Percentiles rank a stretch among this genome's conserved stretches.
These are phyloP conservation scores for Triticum urartu DNA, from an alignment of 176 grass and related monocot genomes.

Conservation along the genomic window DNA sequence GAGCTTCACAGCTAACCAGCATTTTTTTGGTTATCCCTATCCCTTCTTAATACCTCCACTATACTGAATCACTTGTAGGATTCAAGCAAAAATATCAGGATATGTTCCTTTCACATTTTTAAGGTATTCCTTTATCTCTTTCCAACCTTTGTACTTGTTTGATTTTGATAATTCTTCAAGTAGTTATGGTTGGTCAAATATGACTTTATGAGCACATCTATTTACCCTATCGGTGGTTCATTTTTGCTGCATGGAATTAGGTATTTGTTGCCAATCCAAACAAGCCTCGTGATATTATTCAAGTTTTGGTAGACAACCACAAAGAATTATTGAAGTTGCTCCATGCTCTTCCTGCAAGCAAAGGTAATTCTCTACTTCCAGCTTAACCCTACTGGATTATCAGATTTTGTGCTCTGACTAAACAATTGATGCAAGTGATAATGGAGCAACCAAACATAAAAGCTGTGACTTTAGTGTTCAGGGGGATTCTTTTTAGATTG, in stretches of 20 bases:
- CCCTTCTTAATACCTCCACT: conserved; percentile 24
- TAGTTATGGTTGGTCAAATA: not conserved
- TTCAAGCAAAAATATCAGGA: conserved; percentile 99
- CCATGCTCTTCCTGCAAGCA: conserved; percentile 75
- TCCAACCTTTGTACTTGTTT: not conserved
- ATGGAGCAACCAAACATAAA: conserved; percentile 6
- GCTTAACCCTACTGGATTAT: not conserved
- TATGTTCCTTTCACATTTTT: conserved; percentile 95
- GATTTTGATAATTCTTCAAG: not conserved
- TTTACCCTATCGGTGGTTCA: conserved; percentile 18
- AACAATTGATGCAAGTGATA: conserved; percentile 3
- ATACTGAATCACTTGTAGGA: conserved; percentile 51
- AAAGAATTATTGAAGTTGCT: conserved; percentile 81
- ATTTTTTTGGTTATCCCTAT: conserved; percentile 5
- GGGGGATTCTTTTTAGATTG: conserved; percentile 13
- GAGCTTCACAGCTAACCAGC: not conserved
- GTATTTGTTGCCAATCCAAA: conserved; percentile 99
- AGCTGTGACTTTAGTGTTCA: not conserved
- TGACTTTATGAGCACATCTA: not conserved
- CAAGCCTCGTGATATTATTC: conserved; percentile 72
- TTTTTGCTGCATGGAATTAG: conserved; percentile 42
- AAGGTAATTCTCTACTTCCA: conserved; percentile 51
- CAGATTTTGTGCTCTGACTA: conserved; percentile 3
- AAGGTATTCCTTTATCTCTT: conserved; percentile 62
- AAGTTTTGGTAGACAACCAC: conserved; percentile 68